Conservation (phyloP, 192 early-diverging fungal species). For the Rhizoclosmatium sp. region DNA sequence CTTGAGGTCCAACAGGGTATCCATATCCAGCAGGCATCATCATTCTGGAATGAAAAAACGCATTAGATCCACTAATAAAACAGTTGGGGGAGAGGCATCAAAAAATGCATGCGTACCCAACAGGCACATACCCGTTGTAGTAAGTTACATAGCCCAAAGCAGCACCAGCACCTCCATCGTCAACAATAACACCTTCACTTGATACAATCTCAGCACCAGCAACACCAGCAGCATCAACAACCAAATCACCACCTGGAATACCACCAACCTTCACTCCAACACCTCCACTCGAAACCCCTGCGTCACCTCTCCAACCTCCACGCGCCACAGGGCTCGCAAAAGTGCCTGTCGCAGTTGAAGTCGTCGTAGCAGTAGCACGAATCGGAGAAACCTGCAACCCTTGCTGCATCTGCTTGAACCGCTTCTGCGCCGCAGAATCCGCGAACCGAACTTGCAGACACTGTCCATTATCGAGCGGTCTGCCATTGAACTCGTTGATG, state of each 20-base stretch:
- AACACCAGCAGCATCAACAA: constrained; percentile 7
- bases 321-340: background rate
- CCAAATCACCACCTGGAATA: background rate
- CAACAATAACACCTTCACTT: background rate
- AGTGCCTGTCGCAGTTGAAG: background rate
- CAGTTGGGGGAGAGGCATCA: background rate
- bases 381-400: background rate
- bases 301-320: constrained; percentile 6
- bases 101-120: background rate
- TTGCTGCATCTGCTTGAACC: constrained; percentile 61
- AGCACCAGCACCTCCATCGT: background rate
- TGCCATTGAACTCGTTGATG: constrained; percentile 75
- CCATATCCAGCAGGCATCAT: constrained; percentile 4
- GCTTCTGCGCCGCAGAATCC: constrained; percentile 81
- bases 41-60: constrained; percentile 10
- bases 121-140: constrained; percentile 26
- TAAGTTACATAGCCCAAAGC: constrained; percentile 18
- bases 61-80: background rate
- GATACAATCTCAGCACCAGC: background rate
- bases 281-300: background rate
- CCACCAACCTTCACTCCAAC: background rate
- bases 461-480: constrained; percentile 65
- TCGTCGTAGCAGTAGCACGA: background rate
- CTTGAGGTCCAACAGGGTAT: constrained; percentile 17
- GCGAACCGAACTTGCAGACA: constrained; percentile 83